These are phyloP conservation scores for Quercus alba DNA, from an alignment of 306 rosid genomes.

Conservation along the genomic window DNA sequence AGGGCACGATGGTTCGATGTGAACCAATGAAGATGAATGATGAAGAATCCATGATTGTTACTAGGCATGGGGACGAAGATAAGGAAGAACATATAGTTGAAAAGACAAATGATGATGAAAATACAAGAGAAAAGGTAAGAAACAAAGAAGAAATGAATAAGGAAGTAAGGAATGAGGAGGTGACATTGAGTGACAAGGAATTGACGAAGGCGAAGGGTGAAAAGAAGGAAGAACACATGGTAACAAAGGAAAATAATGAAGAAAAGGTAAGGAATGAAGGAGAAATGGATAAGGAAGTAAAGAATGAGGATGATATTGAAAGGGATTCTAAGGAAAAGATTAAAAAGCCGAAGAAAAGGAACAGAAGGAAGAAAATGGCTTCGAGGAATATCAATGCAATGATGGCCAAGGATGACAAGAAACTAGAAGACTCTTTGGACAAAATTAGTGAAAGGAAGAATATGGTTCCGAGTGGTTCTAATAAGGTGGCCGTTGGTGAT, in stretches of 20 bases:
- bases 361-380: neutral
- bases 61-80: neutral
- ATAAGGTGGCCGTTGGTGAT: neutral
- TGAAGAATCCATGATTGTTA: neutral
- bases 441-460: neutral
- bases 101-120: neutral
- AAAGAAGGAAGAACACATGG: too few species aligned
- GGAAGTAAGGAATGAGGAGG: neutral
- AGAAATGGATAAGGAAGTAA: neutral
- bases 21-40: neutral
- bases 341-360: neutral
- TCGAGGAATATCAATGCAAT: neutral
- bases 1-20: neutral
- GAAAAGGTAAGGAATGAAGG: neutral
- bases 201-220: too few species aligned
- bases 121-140: neutral
- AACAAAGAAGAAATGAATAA: neutral
- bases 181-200: neutral
- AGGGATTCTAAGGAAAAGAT: neutral
- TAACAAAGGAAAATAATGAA: neutral
- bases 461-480: neutral
- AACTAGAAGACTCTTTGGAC: neutral
- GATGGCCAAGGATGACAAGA: neutral
- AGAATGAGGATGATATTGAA: neutral
- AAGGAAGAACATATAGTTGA: neutral